These are phyloP conservation scores for Peronospora belbahrii DNA, from an alignment of 352 stramenopile species.

Conservation along the genomic window DNA sequence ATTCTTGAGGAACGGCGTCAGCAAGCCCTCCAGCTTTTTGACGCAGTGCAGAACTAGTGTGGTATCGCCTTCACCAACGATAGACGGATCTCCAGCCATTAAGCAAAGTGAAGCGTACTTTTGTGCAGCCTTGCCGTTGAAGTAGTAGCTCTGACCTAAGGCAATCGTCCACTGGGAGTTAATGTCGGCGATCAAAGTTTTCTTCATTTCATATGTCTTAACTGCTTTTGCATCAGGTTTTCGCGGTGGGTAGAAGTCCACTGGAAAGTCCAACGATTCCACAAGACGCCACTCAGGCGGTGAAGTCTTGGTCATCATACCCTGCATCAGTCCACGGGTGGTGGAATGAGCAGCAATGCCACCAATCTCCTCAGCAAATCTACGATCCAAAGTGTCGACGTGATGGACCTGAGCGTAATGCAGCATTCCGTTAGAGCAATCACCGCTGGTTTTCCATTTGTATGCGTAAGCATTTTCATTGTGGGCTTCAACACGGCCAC, in stretches of 20 bases:
- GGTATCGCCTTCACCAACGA: slow-evolving; percentile 36
- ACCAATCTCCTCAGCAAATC: slow-evolving; percentile 27
- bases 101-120: slow-evolving; percentile 49
- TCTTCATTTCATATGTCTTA: slow-evolving; percentile 29
- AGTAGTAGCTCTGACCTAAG: slow-evolving; percentile 44
- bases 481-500: slow-evolving; percentile 34
- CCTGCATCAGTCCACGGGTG: slow-evolving; percentile 50
- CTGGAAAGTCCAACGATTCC: slow-evolving; percentile 33
- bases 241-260: slow-evolving; percentile 43
- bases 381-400: slow-evolving; percentile 42
- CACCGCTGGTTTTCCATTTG: slow-evolving; percentile 47
- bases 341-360: slow-evolving; percentile 35
- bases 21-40: slow-evolving; percentile 27
- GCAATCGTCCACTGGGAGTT: slow-evolving; percentile 31
- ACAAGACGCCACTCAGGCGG: slow-evolving; percentile 42
- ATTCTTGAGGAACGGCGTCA: slow-evolving; percentile 37
- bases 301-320: slow-evolving; percentile 36
- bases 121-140: slow-evolving; percentile 42
- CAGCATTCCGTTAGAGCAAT: slow-evolving; percentile 46
- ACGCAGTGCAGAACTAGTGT: slow-evolving; percentile 32
- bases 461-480: slow-evolving; percentile 45
- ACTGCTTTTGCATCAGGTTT: slow-evolving; percentile 24
- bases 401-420: slow-evolving; percentile 62
- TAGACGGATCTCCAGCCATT: slow-evolving; percentile 31
- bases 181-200: slow-evolving; percentile 33